Base-by-base conservation (phyloP, 2,329 filamentous ascomycete species). In the Plectosphaerella cucumerina region DNA sequence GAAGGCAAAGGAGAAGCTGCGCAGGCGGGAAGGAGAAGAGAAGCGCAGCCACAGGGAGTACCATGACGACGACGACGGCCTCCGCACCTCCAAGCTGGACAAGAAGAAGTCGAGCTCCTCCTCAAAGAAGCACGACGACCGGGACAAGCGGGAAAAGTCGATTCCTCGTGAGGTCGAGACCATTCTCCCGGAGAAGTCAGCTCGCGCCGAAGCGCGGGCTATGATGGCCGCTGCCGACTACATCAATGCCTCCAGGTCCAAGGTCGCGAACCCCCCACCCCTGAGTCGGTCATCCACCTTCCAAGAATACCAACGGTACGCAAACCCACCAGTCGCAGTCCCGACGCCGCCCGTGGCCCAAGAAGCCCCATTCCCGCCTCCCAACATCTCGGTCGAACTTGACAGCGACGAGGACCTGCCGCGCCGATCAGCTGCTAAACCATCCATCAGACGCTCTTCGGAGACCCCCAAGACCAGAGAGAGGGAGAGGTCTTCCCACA, bases 91-190 rank as follows among this genome's bases (percentile, higher is more conserved):
- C 48, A 65, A 63, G 56, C 56, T 63, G 0, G 66, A 70, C 41
- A 68, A 70, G 62, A 73, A 72, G 59, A 70, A 70, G 58, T 64
- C 64, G 37, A 58, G 62, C 18, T 61, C 57, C 44, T 67, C 63
- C 23, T 47, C 49, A 58, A 71, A 67, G 54, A 70, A 70, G 58
- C 62, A 70, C 52, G 69, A 72, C 12, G 54, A 57, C 4, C 47
- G 54, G 47, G 50, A 55, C 12, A 50, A 49, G 46, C 53, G 49
- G 10, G 48, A 52, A 26, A 42, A 18, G 35, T 50, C 54, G n/a
- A 49, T 21, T 6, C 47, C 43, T 26, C 52, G 54, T 11, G 53
- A 53, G 6, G 18, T 37, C 15, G 39, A 42, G 12, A 6, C 18
- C 12, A 9, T 12, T 4, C n/a, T 6, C 39, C 6, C 39, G 8